These are phyloP conservation scores for Aethionema arabicum DNA, from an alignment of 345 rosid species.

Conservation along the genomic window DNA sequence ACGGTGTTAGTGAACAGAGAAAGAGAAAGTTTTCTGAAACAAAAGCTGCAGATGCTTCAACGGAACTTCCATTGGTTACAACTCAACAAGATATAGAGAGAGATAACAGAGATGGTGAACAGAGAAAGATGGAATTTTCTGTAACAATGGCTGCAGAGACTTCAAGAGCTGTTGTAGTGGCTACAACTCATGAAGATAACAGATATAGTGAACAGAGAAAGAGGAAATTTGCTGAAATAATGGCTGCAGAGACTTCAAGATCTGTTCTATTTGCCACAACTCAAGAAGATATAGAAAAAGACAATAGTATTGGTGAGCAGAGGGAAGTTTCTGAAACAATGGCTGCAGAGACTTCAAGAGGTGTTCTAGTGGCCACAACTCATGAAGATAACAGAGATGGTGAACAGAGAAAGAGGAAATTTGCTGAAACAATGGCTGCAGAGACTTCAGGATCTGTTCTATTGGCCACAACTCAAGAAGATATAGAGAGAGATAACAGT, in stretches of 20 bases:
- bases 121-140: not conserved
- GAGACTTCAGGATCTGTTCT: slow-evolving; percentile 9
- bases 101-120: not conserved
- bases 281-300: slow-evolving; percentile 11
- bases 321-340: not conserved
- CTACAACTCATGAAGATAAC: not conserved
- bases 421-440: slow-evolving; percentile 2
- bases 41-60: not conserved
- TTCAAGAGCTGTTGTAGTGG: slow-evolving; percentile 8
- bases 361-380: not conserved
- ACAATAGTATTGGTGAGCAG: not conserved
- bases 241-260: too few relatives aligned
- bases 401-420: slow-evolving; percentile 8
- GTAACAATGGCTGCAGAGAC: slow-evolving; percentile 8
- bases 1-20: not conserved
- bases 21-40: not conserved
- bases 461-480: not conserved
- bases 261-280: not conserved
- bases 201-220: not conserved
- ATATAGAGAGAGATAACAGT: not conserved
- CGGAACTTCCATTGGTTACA: not conserved
- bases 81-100: not conserved
- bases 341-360: not conserved
- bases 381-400: not conserved
- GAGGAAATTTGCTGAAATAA: not conserved